Evolutionary conservation across 495 filamentous ascomycete species (phyloP).

Genomic region (Stereocaulon alpinum): DNA sequence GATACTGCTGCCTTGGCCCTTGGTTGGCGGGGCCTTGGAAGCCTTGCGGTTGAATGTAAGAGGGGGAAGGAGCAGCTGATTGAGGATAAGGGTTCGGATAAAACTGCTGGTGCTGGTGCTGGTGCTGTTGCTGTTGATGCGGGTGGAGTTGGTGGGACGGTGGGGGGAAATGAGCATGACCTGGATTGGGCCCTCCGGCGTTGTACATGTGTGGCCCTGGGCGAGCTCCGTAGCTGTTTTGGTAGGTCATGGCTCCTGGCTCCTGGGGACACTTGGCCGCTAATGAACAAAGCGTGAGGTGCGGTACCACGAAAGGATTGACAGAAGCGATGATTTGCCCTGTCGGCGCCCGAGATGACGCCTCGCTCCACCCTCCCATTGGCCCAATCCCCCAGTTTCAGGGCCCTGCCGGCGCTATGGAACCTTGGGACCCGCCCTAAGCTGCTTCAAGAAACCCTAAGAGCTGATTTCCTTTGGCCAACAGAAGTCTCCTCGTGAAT

Average conservation of each 20-base stretch:
- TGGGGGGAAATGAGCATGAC: slow-evolving; percentile 8
- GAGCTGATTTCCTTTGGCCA: neutral
- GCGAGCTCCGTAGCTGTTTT: slow-evolving; percentile 9
- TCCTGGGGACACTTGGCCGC: slow-evolving; percentile 2
- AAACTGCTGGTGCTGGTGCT: slow-evolving; percentile 14
- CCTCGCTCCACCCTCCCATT: neutral
- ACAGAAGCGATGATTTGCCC: neutral
- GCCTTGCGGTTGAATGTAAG: slow-evolving; percentile 27
- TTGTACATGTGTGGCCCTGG: slow-evolving; percentile 5
- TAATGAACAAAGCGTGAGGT: slow-evolving; percentile 9
- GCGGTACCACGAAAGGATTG: slow-evolving; percentile 5
- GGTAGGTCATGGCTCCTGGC: slow-evolving; percentile 10
- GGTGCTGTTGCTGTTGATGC: slow-evolving; percentile 8
- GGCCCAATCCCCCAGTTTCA: neutral
- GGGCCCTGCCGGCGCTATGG: slow-evolving; percentile 6
- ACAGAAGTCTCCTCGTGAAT: neutral
- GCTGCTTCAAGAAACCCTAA: slow-evolving; percentile 4
- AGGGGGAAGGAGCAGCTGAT: slow-evolving; percentile 24
- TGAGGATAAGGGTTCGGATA: slow-evolving; percentile 17
- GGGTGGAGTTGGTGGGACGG: slow-evolving; percentile 6
- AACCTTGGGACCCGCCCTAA: neutral
- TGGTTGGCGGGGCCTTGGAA: slow-evolving; percentile 26
- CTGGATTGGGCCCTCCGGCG: slow-evolving; percentile 1
- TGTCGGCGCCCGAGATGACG: neutral
- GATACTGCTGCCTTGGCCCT: slow-evolving; percentile 7